phyloP scores from a whole-genome alignment of 1,284 basidiomycete genomes.

The Pyrrhoderma noxium region DNA sequence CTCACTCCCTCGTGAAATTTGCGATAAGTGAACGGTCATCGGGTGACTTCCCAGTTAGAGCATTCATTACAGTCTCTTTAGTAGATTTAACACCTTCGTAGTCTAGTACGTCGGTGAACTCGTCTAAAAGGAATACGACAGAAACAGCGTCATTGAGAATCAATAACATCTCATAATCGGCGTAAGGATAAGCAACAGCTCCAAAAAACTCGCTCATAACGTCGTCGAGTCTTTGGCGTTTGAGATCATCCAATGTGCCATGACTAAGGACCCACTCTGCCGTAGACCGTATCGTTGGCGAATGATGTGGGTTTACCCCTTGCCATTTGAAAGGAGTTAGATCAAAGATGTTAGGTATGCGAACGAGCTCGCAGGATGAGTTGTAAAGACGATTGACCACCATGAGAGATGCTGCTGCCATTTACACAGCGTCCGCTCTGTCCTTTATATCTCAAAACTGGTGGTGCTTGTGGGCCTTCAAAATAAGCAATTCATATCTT shows the following conservation, averaged over 20 bases:
- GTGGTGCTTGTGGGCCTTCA: no score
- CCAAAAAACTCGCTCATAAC: constrained; percentile 55
- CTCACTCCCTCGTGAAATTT: constrained; percentile 6
- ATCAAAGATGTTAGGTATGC: constrained; percentile 17
- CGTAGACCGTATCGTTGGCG: constrained; percentile 30
- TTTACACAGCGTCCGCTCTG: no score
- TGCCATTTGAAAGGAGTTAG: constrained; percentile 18
- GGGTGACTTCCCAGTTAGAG: constrained; percentile 43
- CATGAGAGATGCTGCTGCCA: no score
- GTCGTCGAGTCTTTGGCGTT: constrained; percentile 51
- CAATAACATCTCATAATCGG: constrained; percentile 48
- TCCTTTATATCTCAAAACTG: no score
- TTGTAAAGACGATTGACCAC: no score
- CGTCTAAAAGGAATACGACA: constrained; percentile 62
- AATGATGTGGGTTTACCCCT: no score
- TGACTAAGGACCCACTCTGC: constrained; percentile 56
- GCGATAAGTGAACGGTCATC: constrained; percentile 44
- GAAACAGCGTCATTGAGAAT: constrained; percentile 59
- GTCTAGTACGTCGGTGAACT: constrained; percentile 60
- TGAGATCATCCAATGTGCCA: constrained; percentile 49
- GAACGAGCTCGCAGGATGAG: no score
- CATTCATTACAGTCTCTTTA: constrained; percentile 43
- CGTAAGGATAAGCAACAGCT: constrained; percentile 54
- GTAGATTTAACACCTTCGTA: constrained; percentile 37
- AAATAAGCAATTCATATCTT: no score